phyloP scores from a whole-genome alignment of 257 asterid genomes.

The Solanum ahanhuiri region DNA sequence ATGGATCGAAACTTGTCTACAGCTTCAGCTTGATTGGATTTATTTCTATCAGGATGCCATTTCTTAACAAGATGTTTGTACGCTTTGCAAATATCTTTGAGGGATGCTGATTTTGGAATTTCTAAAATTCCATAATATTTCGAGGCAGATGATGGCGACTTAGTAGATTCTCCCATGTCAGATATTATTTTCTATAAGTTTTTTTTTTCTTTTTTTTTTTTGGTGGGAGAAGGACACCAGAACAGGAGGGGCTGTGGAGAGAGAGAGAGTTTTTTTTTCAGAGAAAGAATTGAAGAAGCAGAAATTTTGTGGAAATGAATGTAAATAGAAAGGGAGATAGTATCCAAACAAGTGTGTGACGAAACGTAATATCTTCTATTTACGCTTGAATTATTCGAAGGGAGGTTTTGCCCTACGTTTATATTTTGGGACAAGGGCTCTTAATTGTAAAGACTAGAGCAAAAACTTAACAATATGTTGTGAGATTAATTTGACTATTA shows the following conservation, averaged over 20 bases:
- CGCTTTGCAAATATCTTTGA: constrained; percentile 61
- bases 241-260: not conserved
- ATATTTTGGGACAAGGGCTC: not conserved
- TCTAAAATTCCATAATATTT: constrained; percentile 55
- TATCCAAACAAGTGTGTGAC: constrained; percentile 22
- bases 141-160: constrained; percentile 3
- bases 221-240: not conserved
- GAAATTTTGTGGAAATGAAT: constrained; percentile 3
- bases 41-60: constrained; percentile 82
- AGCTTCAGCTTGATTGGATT: constrained; percentile 56
- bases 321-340: constrained; percentile 9
- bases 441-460: not conserved
- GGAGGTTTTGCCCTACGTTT: not conserved
- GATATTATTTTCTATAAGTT: not conserved
- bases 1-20: constrained; percentile 52
- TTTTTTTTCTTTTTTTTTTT: constrained; percentile 1
- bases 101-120: constrained; percentile 60
- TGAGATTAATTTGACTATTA: not conserved
- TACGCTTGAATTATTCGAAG: not conserved
- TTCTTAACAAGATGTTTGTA: constrained; percentile 54
- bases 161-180: constrained; percentile 28
- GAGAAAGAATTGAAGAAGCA: not conserved
- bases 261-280: not conserved
- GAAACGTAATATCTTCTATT: not conserved
- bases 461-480: not conserved